Percentiles rank a stretch among this genome's conserved stretches.
Evolutionary conservation across 805 yeast species (phyloP).

Genomic region (Saccharomyces paradoxus): DNA sequence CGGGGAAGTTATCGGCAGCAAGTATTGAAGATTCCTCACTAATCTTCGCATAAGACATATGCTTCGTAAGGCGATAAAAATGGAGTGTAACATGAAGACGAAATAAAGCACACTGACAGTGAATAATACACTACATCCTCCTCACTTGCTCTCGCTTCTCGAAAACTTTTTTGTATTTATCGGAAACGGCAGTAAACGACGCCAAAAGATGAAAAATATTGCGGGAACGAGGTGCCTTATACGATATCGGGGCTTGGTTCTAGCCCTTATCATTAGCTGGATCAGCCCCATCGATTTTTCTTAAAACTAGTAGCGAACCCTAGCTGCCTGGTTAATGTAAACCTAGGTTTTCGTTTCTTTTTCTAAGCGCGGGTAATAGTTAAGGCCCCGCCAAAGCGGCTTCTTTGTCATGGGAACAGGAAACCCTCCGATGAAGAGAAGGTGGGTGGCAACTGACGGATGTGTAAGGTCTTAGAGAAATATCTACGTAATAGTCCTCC

Average conservation of each 20-base stretch:
- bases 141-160: not conserved
- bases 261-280: not conserved
- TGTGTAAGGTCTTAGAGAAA: not conserved
- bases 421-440: not conserved
- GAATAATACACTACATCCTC: not conserved
- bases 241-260: not conserved
- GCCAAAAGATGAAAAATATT: not conserved
- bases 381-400: not conserved
- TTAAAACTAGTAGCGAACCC: not conserved
- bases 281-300: not conserved
- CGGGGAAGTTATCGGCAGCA: not conserved
- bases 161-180: not conserved
- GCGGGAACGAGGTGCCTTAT: not conserved
- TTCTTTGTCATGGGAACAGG: not conserved
- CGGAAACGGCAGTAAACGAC: not conserved
- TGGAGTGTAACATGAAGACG: constrained; percentile 1
- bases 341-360: not conserved
- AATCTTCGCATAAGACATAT: not conserved
- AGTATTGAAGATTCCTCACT: not conserved
- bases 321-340: not conserved
- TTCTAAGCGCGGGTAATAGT: not conserved
- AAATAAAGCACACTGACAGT: not conserved
- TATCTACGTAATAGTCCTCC: not conserved
- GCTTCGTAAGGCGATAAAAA: not conserved
- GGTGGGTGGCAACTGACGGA: not conserved